Percentiles rank a stretch among this genome's conserved stretches.
These are phyloP conservation scores for Glarea lozoyensis DNA, from an alignment of 495 filamentous ascomycete genomes.

Conservation along the genomic window DNA sequence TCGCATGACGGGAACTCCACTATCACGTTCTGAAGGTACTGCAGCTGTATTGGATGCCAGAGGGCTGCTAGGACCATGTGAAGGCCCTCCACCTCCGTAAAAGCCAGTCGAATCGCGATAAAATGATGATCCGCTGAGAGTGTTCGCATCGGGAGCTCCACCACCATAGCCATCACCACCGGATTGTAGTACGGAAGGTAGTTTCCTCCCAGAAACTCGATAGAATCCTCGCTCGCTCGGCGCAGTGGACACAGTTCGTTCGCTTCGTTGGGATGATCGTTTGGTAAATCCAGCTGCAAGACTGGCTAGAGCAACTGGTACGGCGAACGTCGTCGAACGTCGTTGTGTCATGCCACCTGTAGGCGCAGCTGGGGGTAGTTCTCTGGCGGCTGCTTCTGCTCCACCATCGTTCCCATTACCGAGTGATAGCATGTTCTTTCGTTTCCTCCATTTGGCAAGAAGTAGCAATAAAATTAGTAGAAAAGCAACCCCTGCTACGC, in stretches of 20 bases:
- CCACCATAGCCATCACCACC: conserved; percentile 66
- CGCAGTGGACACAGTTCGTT: conserved; percentile 27
- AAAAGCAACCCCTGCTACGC: conserved; percentile 53
- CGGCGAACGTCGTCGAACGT: conserved; percentile 40
- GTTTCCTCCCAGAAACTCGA: conserved; percentile 59
- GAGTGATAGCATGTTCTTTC: conserved; percentile 19
- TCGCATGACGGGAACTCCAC: conserved; percentile 21
- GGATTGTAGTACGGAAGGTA: conserved; percentile 59
- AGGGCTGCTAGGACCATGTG: conserved; percentile 5
- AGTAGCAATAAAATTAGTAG: conserved; percentile 45
- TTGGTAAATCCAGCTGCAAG: conserved; percentile 32
- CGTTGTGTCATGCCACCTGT: conserved; percentile 26
- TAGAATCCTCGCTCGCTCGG: conserved; percentile 42
- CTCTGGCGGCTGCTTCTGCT: conserved; percentile 24
- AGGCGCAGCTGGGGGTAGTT: conserved; percentile 28
- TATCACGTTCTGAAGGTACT: conserved; percentile 10
- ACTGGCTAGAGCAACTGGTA: conserved; percentile 45
- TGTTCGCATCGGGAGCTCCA: conserved; percentile 21
- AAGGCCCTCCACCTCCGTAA: conserved; percentile 23
- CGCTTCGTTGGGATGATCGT: conserved; percentile 37
- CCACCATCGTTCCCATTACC: conserved; percentile 24
- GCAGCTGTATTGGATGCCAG: not conserved
- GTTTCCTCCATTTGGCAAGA: conserved; percentile 47
- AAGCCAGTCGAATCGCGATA: conserved; percentile 40
- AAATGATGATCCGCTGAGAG: conserved; percentile 36